These are phyloP conservation scores for Physcomitrellopsis africana DNA, from an alignment of 225 moss, liverwort and hornwort species.

Conservation along the genomic window DNA sequence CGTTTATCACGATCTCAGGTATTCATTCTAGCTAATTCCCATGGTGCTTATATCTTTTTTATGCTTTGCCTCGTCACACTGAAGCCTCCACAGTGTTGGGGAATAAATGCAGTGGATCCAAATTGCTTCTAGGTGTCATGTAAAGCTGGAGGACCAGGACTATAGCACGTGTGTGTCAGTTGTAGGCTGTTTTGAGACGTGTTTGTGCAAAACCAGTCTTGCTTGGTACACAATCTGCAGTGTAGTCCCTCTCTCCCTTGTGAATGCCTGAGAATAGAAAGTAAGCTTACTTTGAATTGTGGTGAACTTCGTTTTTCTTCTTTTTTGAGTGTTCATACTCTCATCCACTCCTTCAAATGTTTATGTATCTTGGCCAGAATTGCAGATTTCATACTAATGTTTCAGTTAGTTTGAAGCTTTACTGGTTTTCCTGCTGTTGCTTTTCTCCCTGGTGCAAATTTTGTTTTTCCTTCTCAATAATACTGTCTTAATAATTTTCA, in stretches of 20 bases:
- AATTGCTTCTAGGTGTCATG: too few relatives aligned
- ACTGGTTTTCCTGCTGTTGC: constrained; percentile 14
- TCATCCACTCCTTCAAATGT: background rate
- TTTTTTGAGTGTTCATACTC: background rate
- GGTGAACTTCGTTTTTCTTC: background rate
- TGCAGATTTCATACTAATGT: background rate
- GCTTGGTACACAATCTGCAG: background rate
- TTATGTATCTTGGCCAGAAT: background rate
- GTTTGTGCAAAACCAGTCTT: too few relatives aligned
- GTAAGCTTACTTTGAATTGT: background rate
- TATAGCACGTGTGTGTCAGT: too few relatives aligned
- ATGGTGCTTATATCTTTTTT: constrained; percentile 7
- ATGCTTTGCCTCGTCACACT: background rate
- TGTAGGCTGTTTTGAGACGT: too few relatives aligned
- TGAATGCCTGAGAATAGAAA: constrained; percentile 11
- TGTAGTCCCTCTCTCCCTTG: background rate
- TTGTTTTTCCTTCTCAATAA: background rate
- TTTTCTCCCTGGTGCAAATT: constrained; percentile 1
- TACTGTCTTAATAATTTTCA: background rate
- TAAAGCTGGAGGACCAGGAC: too few relatives aligned
- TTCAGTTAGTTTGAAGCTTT: background rate
- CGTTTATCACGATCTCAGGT: constrained; percentile 95
- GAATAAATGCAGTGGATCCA: too few relatives aligned
- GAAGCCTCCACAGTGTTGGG: too few relatives aligned
- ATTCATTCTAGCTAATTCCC: background rate